Conservation (phyloP, 169 alveolate species). For the Perkinsus marinus region DNA sequence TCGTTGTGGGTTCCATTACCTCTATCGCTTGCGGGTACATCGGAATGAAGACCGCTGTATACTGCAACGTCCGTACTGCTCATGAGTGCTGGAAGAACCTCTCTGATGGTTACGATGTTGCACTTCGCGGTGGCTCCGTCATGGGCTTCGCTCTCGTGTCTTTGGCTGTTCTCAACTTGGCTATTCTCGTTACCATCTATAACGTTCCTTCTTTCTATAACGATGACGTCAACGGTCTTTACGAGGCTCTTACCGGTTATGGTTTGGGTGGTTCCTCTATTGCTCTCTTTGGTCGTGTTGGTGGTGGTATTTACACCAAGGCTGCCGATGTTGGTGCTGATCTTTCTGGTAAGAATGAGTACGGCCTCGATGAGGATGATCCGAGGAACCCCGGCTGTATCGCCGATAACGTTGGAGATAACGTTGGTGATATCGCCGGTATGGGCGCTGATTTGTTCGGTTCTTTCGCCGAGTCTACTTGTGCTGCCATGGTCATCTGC, state of each 20-base stretch:
- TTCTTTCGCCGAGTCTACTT: constrained; percentile 59
- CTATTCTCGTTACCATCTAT: constrained; percentile 24
- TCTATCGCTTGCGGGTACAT: constrained; percentile 59
- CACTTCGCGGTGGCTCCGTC: constrained; percentile 50
- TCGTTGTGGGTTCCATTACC: constrained; percentile 64
- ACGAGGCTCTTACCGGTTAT: constrained; percentile 47
- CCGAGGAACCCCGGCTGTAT: constrained; percentile 62
- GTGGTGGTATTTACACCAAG: constrained; percentile 64
- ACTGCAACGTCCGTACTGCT: constrained; percentile 44
- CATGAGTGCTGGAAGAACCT: constrained; percentile 44
- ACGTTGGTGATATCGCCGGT: constrained; percentile 69
- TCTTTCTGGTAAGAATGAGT: constrained; percentile 60
- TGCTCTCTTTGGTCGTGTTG: constrained; percentile 61
- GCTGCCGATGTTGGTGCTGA: constrained; percentile 70
- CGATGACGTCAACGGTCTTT: not conserved
- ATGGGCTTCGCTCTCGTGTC: constrained; percentile 54
- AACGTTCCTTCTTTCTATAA: not conserved
- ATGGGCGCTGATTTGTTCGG: constrained; percentile 71
- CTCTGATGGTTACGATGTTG: constrained; percentile 40
- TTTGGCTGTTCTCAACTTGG: constrained; percentile 17
- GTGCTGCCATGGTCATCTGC: constrained; percentile 39
- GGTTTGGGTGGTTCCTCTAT: constrained; percentile 59
- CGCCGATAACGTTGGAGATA: constrained; percentile 68
- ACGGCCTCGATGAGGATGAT: constrained; percentile 57
- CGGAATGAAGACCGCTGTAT: constrained; percentile 52